Evolutionary conservation across 257 asterid species (phyloP), one percentile per base, ranked within the genome.

Genomic region (Plantago ovata): DNA sequence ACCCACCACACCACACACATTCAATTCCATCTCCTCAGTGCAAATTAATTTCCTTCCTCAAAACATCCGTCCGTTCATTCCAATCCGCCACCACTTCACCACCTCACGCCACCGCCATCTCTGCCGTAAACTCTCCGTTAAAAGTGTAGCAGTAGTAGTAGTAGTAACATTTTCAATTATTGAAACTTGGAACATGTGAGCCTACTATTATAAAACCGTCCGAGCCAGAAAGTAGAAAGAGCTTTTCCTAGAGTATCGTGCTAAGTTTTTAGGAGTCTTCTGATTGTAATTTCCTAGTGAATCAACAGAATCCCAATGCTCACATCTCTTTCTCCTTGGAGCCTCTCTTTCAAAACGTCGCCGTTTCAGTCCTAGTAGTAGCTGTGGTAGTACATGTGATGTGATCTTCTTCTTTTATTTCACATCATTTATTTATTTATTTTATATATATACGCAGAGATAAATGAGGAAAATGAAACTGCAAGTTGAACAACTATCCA

Each of bases 241-340:
- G 7, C 7, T 28, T 8, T 28, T 1, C 11, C 46, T 55, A 15
- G 61, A 36, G 13, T 38, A 12, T 55, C 16, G 61, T 36, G 61
- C 61, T 32, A 18, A 36, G 46, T 55, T 18, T 51, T 74, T 65
- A 69, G 70, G 65, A 69, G 28, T 45, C 58, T 61, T 74, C 58
- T 57, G 67, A 58, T 69, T 65, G 74, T 68, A 59, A 47, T 55
- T 33, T 66, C 39, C 70, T 63, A 10, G n/a, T 44, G 48, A 39
- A 10, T 46, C 67, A 76, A 75, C 85, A 69, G 94, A 84, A 82
- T 87, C 92, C 92, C 86, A 70, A 82, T 75, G 92, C 75, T 64
- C 13, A 65, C 80, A 71, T 64, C 78, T 57, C 78, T 79, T 56
- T 86, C 87, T 67, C 66, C 71, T 87, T 84, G 94, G 84, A 79